Conservation (phyloP, 768 basidiomycete genomes). For the Mycena alexandri region DNA sequence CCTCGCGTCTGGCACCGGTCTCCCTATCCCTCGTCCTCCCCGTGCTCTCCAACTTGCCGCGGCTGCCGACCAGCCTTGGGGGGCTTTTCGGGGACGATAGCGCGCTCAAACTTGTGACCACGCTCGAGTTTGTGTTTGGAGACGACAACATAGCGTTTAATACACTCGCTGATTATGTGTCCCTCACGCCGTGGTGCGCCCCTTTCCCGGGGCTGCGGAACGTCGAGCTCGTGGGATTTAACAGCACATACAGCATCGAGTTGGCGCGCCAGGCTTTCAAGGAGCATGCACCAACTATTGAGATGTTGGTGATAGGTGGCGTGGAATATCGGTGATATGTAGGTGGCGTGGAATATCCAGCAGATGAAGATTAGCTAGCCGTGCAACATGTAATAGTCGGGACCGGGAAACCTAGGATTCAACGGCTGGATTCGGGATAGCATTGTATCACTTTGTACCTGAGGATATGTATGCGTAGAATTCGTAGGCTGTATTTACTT, state of each 20-base stretch:
- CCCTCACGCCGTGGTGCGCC: conserved; percentile 21
- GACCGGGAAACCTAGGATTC: no score
- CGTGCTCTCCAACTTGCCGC: conserved; percentile 17
- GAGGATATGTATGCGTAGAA: no score
- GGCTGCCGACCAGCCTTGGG: not conserved
- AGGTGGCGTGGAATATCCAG: no score
- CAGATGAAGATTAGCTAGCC: no score
- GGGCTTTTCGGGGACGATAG: conserved; percentile 22
- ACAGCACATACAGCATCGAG: not conserved
- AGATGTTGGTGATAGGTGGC: conserved; percentile 16
- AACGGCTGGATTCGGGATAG: no score
- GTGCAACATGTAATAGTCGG: no score
- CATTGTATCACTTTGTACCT: no score
- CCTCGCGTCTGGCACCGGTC: conserved; percentile 21
- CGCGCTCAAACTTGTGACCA: conserved; percentile 24
- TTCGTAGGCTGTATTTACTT: no score
- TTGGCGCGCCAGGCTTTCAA: conserved; percentile 12
- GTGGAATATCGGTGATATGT: conserved; percentile 13
- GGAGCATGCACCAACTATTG: not conserved
- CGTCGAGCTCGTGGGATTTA: conserved; percentile 25
- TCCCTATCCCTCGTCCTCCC: conserved; percentile 27
- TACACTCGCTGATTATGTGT: conserved; percentile 18
- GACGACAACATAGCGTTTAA: conserved; percentile 7
- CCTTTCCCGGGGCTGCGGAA: conserved; percentile 27
- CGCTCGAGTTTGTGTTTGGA: conserved; percentile 29